phyloP scores from a whole-genome alignment of 1,284 basidiomycete species.

The Boletellus sp. region DNA sequence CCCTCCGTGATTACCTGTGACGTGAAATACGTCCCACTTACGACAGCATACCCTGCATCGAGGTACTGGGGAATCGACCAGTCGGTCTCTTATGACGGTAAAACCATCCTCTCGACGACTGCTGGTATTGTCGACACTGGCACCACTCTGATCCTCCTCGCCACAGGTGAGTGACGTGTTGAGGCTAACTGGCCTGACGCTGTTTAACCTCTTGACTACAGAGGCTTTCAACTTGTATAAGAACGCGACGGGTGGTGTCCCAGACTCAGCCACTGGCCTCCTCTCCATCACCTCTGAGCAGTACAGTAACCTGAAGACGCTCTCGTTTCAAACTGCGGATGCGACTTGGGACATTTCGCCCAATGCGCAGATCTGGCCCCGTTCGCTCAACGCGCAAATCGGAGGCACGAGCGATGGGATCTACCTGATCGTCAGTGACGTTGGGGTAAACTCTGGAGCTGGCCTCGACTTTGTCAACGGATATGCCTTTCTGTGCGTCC shows the following conservation, averaged over 20 bases:
- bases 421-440: not conserved
- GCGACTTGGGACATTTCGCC: not conserved
- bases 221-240: not conserved
- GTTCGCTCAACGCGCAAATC: not conserved
- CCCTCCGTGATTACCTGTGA: slow-evolving; percentile 38
- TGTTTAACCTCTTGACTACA: not conserved
- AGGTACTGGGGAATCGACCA: slow-evolving; percentile 20
- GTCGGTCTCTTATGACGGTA: slow-evolving; percentile 26
- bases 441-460: slow-evolving; percentile 29
- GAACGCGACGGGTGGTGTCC: not conserved
- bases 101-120: not conserved
- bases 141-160: not conserved
- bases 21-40: slow-evolving; percentile 48
- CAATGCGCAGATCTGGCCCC: not conserved
- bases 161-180: not conserved
- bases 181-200: not conserved
- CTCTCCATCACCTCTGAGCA: not conserved
- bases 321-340: not conserved
- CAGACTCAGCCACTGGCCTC: not conserved
- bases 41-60: slow-evolving; percentile 44
- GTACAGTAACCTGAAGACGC: not conserved
- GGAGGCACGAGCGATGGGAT: not conserved
- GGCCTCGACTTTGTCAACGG: slow-evolving; percentile 33
- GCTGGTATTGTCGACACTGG: not conserved
- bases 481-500: slow-evolving; percentile 2